A percentile compares a stretch with the other conserved stretches of the same genome.
Evolutionary conservation across 768 basidiomycete genomes (phyloP).

Genomic region (Phlebiopsis gigantea): DNA sequence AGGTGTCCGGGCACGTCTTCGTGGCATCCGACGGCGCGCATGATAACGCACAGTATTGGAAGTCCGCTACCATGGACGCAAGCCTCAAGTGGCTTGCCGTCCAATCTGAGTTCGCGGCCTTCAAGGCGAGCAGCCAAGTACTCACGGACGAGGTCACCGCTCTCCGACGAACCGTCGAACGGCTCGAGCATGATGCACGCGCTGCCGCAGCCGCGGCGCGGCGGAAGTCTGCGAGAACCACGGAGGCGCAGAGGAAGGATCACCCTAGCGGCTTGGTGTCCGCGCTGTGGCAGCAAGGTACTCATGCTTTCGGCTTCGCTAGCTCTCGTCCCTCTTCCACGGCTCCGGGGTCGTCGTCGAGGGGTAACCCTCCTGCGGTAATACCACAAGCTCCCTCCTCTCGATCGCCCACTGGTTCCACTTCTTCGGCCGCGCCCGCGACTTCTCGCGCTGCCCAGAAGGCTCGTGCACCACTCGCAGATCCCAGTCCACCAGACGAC

Average conservation of each 20-base stretch:
- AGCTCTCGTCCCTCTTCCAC: not conserved
- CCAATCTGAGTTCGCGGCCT: constrained; percentile 34
- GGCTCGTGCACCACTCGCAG: too few species aligned
- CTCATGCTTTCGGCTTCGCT: not conserved
- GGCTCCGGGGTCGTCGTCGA: not conserved
- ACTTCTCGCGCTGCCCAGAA: not conserved
- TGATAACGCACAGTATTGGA: constrained; percentile 20
- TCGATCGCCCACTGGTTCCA: not conserved
- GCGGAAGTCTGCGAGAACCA: not conserved
- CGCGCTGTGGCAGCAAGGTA: not conserved
- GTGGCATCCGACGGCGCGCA: constrained; percentile 23
- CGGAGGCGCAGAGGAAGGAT: not conserved
- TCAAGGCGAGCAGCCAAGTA: constrained; percentile 21
- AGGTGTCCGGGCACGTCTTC: constrained; percentile 57
- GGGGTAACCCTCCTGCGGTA: too few species aligned
- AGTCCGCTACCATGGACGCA: constrained; percentile 38
- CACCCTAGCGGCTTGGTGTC: not conserved
- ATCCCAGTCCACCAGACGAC: constrained; percentile 7
- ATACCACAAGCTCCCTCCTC: too few species aligned
- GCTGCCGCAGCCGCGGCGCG: too few species aligned
- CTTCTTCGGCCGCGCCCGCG: not conserved
- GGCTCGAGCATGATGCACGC: not conserved
- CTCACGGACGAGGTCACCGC: not conserved
- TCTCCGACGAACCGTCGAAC: not conserved
- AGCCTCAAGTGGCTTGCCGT: constrained; percentile 43